Evolutionary conservation across 169 alveolate species (phyloP).

Genomic region (Amoebophrya sp.): DNA sequence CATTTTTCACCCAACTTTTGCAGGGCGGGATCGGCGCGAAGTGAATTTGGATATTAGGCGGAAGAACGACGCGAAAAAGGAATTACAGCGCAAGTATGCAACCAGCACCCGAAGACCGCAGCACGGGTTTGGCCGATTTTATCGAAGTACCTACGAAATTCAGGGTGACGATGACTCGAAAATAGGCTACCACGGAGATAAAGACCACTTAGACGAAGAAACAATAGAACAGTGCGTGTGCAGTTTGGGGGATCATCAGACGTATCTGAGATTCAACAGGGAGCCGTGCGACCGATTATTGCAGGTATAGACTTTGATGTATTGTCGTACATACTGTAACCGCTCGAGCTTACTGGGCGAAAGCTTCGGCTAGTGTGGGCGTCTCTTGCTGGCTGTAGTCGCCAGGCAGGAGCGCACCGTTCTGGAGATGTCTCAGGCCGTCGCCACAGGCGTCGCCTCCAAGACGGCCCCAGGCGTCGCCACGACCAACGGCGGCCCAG

Average conservation of each 20-base stretch:
- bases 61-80: neutral
- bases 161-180: neutral
- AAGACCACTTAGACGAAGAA: constrained; percentile 57
- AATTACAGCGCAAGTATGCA: neutral
- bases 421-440: no score
- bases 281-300: constrained; percentile 73
- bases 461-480: no score
- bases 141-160: neutral
- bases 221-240: constrained; percentile 77
- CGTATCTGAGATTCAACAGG: constrained; percentile 65
- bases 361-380: neutral
- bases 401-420: no score
- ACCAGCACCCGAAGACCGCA: neutral
- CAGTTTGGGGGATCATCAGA: constrained; percentile 73
- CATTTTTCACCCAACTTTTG: no score
- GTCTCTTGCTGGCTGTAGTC: neutral
- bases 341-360: neutral
- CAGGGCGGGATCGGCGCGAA: no score
- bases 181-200: neutral
- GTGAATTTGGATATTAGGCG: neutral
- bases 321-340: neutral
- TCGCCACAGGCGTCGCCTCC: no score
- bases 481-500: no score
- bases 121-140: neutral
- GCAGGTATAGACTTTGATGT: constrained; percentile 32